These are phyloP conservation scores for Aspergillus asperescens DNA, from an alignment of 495 filamentous ascomycete species.

Conservation along the genomic window DNA sequence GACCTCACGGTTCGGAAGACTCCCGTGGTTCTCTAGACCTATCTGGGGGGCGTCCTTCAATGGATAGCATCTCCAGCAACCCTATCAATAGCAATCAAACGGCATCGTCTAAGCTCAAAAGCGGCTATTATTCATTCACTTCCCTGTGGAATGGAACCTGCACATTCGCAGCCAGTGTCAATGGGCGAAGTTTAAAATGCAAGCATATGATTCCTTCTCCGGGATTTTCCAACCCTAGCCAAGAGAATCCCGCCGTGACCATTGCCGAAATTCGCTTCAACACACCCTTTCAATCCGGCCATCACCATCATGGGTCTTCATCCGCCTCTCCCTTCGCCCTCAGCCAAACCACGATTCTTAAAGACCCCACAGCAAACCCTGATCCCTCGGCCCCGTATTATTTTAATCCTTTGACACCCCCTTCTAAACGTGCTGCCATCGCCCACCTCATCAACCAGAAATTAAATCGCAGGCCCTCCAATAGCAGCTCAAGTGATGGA, in stretches of 20 bases:
- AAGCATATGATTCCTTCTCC: slow-evolving; percentile 56
- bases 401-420: slow-evolving; percentile 3
- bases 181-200: slow-evolving; percentile 70
- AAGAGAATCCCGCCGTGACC: slow-evolving; percentile 41
- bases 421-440: slow-evolving; percentile 30
- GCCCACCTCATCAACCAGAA: slow-evolving; percentile 34
- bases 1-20: slow-evolving; percentile 22
- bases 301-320: slow-evolving; percentile 26
- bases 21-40: slow-evolving; percentile 17
- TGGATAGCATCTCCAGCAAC: slow-evolving; percentile 15
- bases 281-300: slow-evolving; percentile 53
- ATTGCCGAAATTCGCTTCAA: slow-evolving; percentile 89
- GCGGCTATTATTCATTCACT: slow-evolving; percentile 55
- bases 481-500: slow-evolving; percentile 29
- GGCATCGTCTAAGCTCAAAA: slow-evolving; percentile 35
- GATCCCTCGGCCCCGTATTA: slow-evolving; percentile 8
- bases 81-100: slow-evolving; percentile 7
- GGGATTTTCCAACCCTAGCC: slow-evolving; percentile 6
- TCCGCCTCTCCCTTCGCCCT: slow-evolving; percentile 26
- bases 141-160: slow-evolving; percentile 85
- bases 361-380: slow-evolving; percentile 6
- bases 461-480: slow-evolving; percentile 18
- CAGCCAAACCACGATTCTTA: slow-evolving; percentile 21
- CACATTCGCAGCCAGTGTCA: slow-evolving; percentile 71
- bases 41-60: slow-evolving; percentile 13